Conservation (phyloP, 2,329 filamentous ascomycete species). For the Teratosphaeria epicoccoides region DNA sequence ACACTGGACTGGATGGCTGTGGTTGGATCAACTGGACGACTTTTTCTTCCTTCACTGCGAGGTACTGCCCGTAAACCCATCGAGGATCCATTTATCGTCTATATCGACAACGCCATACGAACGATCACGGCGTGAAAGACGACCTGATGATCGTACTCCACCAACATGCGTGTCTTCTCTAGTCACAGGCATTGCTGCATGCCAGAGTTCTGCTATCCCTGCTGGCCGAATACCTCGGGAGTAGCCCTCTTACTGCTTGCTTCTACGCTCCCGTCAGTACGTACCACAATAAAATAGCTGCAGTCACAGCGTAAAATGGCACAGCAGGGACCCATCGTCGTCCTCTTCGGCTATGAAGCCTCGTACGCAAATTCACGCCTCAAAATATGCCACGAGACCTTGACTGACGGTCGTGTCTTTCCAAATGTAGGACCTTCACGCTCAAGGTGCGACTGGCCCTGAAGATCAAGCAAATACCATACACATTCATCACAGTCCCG, state of each 20-base stretch:
- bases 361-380: slow-evolving; percentile 1
- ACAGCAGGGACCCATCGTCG: slow-evolving; percentile 10
- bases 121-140: too few species aligned
- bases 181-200: too few species aligned
- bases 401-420: slow-evolving; percentile 1
- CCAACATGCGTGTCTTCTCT: too few species aligned
- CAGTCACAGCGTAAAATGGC: neutral
- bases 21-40: too few species aligned
- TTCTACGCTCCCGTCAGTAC: neutral
- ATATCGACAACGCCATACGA: too few species aligned
- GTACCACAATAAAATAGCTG: neutral
- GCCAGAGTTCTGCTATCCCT: too few species aligned
- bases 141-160: too few species aligned
- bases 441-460: slow-evolving; percentile 30
- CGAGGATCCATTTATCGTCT: too few species aligned
- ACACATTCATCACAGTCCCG: slow-evolving; percentile 30
- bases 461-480: slow-evolving; percentile 29
- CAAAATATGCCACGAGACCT: neutral
- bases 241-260: neutral
- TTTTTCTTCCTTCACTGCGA: too few species aligned
- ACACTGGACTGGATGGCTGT: too few species aligned
- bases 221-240: too few species aligned
- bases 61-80: too few species aligned
- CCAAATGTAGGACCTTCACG: slow-evolving; percentile 13
- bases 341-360: slow-evolving; percentile 20